These are phyloP conservation scores for Geosmithia putterillii DNA, from an alignment of 2,329 filamentous ascomycete genomes.

Conservation along the genomic window DNA sequence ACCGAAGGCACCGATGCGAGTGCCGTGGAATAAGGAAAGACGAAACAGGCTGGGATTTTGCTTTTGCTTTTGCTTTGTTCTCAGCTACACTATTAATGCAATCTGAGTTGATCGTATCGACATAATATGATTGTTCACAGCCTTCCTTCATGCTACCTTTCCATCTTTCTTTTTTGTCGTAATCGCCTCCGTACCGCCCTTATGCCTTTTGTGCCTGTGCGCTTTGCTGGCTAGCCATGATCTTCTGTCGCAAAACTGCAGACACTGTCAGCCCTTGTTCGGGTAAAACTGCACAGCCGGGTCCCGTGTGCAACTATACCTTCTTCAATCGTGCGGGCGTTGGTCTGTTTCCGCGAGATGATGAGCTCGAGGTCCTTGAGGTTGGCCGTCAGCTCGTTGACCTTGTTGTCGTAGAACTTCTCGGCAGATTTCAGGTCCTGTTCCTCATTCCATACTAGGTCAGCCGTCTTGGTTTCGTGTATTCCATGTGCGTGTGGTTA, in stretches of 20 bases:
- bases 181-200: neutral
- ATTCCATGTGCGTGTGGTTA: neutral
- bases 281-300: neutral
- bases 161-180: too few relatives aligned
- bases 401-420: slow-evolving; percentile 44
- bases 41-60: too few relatives aligned
- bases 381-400: slow-evolving; percentile 37
- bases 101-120: too few relatives aligned
- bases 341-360: slow-evolving; percentile 63
- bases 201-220: slow-evolving; percentile 8
- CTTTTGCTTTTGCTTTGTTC: too few relatives aligned
- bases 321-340: slow-evolving; percentile 80
- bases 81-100: too few relatives aligned
- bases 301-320: slow-evolving; percentile 28
- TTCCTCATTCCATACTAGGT: neutral
- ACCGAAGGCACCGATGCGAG: too few relatives aligned
- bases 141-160: too few relatives aligned
- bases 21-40: too few relatives aligned
- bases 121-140: too few relatives aligned
- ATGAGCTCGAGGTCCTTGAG: slow-evolving; percentile 45
- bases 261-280: neutral
- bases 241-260: slow-evolving; percentile 30
- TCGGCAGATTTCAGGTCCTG: slow-evolving; percentile 40
- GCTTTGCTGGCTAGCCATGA: slow-evolving; percentile 21
- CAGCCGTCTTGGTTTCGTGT: neutral